These are phyloP conservation scores for Tremella fuciformis DNA, from an alignment of 768 basidiomycete species.

Conservation along the genomic window DNA sequence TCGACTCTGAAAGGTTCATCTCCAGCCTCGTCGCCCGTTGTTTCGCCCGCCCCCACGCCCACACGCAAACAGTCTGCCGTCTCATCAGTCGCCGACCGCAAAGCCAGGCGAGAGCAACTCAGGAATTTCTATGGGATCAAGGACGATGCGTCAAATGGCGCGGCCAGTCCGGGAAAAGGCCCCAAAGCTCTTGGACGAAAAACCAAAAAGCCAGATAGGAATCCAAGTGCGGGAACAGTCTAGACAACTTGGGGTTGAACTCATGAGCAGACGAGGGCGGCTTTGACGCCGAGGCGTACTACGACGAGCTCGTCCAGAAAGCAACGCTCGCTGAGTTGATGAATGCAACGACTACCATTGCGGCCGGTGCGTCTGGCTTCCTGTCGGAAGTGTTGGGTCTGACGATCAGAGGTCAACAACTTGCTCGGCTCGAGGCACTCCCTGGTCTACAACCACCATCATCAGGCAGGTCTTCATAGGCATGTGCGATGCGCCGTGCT, in stretches of 20 bases:
- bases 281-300: constrained; percentile 43
- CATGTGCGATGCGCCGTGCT: not conserved
- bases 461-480: constrained; percentile 36
- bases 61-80: constrained; percentile 4
- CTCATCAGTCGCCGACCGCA: constrained; percentile 11
- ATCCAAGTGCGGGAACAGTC: constrained; percentile 24
- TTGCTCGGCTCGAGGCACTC: constrained; percentile 45
- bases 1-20: no score
- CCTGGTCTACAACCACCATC: constrained; percentile 51
- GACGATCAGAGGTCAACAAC: constrained; percentile 38
- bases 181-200: not conserved
- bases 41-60: not conserved
- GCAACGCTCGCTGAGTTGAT: constrained; percentile 41
- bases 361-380: constrained; percentile 27
- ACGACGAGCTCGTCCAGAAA: constrained; percentile 40
- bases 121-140: constrained; percentile 44
- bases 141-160: constrained; percentile 1
- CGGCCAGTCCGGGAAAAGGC: not conserved
- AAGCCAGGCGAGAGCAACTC: constrained; percentile 39
- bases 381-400: no score
- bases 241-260: not conserved
- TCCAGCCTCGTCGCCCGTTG: not conserved
- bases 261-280: constrained; percentile 26
- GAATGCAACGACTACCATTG: constrained; percentile 29
- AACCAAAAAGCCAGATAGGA: not conserved